A percentile compares a stretch with the other conserved stretches of the same genome.
Conservation (phyloP, 2,329 filamentous ascomycete genomes). For the Calonectria pteridis region DNA sequence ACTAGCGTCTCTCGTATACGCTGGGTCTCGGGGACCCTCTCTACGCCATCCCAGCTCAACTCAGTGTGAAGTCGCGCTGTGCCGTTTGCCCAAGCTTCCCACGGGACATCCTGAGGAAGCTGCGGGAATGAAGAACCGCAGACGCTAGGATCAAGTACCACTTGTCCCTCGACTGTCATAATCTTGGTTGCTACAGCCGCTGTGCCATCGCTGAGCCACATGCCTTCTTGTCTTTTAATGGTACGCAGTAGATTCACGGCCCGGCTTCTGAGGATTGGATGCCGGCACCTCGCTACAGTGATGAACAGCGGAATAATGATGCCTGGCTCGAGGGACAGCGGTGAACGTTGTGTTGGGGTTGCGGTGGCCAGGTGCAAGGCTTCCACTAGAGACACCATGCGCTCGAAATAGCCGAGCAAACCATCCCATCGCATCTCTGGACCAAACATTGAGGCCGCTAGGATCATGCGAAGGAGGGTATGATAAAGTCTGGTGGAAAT, state of each 20-base stretch:
- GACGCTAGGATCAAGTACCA: slow-evolving; percentile 33
- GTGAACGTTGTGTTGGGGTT: slow-evolving; percentile 30
- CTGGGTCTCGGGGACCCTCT: slow-evolving; percentile 33
- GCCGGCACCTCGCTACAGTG: slow-evolving; percentile 45
- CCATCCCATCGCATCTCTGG: slow-evolving; percentile 48
- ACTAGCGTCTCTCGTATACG: slow-evolving; percentile 43
- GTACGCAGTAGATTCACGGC: slow-evolving; percentile 40
- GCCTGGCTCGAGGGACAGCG: slow-evolving; percentile 49
- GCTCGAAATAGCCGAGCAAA: slow-evolving; percentile 45
- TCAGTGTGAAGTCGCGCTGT: slow-evolving; percentile 20
- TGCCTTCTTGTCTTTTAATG: slow-evolving; percentile 48
- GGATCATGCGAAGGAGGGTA: slow-evolving; percentile 34
- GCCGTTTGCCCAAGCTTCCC: slow-evolving; percentile 39
- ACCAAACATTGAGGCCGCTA: slow-evolving; percentile 36
- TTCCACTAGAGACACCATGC: slow-evolving; percentile 38
- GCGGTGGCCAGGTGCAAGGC: slow-evolving; percentile 31
- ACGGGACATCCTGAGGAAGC: slow-evolving; percentile 27
- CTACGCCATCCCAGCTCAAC: slow-evolving; percentile 39
- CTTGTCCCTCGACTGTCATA: slow-evolving; percentile 40
- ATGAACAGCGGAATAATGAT: slow-evolving; percentile 48
- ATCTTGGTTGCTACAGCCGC: slow-evolving; percentile 38
- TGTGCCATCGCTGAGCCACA: slow-evolving; percentile 49
- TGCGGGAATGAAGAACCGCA: background rate
- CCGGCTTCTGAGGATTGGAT: slow-evolving; percentile 45
- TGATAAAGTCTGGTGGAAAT: slow-evolving; percentile 48